phyloP scores from a whole-genome alignment of 441 rosid species.

The Melastoma candidum region DNA sequence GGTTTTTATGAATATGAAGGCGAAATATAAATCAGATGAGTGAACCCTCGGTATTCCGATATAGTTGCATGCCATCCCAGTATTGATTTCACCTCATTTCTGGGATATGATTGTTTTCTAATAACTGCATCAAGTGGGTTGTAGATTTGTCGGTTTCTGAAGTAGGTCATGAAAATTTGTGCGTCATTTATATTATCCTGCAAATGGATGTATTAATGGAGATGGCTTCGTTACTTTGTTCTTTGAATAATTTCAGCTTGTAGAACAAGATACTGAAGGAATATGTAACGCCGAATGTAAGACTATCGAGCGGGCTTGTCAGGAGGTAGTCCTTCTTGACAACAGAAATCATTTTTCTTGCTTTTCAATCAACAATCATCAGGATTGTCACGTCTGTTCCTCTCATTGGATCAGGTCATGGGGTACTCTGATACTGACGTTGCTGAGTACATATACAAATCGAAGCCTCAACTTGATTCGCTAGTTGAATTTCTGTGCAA shows the following conservation, averaged over 20 bases:
- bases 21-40: no score
- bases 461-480: slow-evolving; percentile 48
- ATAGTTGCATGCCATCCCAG: no score
- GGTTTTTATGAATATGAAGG: no score
- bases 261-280: slow-evolving; percentile 80
- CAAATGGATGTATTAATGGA: no score
- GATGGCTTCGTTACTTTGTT: not conserved
- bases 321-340: slow-evolving; percentile 37
- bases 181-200: not conserved
- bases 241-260: slow-evolving; percentile 34
- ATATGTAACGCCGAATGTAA: slow-evolving; percentile 89
- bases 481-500: slow-evolving; percentile 67
- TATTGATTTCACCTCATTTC: no score
- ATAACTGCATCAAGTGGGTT: no score
- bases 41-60: no score
- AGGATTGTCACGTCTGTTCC: not conserved
- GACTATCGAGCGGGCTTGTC: slow-evolving; percentile 80
- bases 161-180: no score
- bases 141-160: no score
- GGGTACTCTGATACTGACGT: slow-evolving; percentile 87
- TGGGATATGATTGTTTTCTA: no score
- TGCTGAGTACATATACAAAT: slow-evolving; percentile 68
- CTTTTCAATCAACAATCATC: not conserved
- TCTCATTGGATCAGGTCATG: slow-evolving; percentile 45
- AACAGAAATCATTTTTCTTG: not conserved